A percentile compares a stretch with the other conserved stretches of the same genome.
Evolutionary conservation across 2,329 filamentous ascomycete genomes (phyloP).

Genomic region (Paradendryphiella salina): DNA sequence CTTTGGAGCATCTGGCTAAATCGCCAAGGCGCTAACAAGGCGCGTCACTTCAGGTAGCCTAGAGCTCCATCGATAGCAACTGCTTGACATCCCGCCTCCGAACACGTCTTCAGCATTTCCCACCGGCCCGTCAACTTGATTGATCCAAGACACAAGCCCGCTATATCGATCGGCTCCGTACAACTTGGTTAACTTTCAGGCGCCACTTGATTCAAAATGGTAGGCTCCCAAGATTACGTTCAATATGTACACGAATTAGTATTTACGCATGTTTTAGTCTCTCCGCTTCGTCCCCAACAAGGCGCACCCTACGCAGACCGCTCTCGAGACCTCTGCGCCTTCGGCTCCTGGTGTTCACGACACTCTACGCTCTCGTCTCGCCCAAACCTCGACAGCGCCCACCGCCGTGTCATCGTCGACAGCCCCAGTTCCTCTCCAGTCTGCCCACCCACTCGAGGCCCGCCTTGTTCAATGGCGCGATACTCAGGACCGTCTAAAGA

Average conservation of each 20-base stretch:
- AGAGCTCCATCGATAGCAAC: conserved; percentile 14
- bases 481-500: conserved; percentile 84
- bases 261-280: conserved; percentile 58
- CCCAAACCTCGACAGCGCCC: conserved; percentile 53
- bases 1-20: neutral
- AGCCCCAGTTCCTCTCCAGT: conserved; percentile 55
- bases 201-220: conserved; percentile 16
- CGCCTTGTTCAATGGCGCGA: conserved; percentile 88
- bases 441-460: conserved; percentile 85
- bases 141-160: neutral
- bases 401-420: conserved; percentile 26
- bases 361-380: conserved; percentile 82
- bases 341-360: conserved; percentile 93
- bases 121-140: neutral
- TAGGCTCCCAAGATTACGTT: conserved; percentile 6
- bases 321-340: conserved; percentile 67
- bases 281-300: conserved; percentile 84
- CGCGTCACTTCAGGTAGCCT: conserved; percentile 38
- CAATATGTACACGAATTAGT: conserved; percentile 4
- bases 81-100: conserved; percentile 12
- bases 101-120: conserved; percentile 3
- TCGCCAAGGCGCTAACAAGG: conserved; percentile 38
- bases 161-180: neutral
- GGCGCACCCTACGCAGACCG: conserved; percentile 61
- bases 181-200: neutral